Evolutionary conservation across 1,284 basidiomycete genomes (phyloP).

Genomic region (Schizophyllum amplum): DNA sequence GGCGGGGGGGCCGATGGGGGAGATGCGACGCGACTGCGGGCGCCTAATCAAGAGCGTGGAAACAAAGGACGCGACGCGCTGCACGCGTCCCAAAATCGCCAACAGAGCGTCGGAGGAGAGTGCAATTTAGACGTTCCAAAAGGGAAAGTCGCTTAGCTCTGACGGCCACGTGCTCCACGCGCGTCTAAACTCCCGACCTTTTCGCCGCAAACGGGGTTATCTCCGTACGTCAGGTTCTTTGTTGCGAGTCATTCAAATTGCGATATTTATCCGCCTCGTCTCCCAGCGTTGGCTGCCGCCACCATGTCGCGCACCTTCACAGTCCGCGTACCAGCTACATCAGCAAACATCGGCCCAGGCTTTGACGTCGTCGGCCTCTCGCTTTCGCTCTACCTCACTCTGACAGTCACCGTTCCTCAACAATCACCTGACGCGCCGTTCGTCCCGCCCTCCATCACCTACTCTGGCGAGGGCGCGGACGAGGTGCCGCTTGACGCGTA

Average conservation of each 20-base stretch:
- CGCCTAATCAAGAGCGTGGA: not conserved
- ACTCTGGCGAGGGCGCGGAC: constrained; percentile 83
- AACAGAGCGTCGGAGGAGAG: not conserved
- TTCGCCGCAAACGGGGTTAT: not conserved
- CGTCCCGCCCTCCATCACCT: constrained; percentile 59
- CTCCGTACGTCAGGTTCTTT: not conserved
- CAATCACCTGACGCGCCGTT: constrained; percentile 23
- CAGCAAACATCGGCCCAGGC: constrained; percentile 97
- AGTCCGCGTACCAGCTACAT: constrained; percentile 90
- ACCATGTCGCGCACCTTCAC: constrained; percentile 30
- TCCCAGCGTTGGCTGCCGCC: not conserved
- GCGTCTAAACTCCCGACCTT: not conserved
- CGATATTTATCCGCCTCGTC: no score
- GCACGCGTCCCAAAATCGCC: not conserved
- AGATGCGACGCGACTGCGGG: not conserved
- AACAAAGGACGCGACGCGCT: not conserved
- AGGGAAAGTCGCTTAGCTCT: not conserved
- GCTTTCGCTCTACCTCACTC: constrained; percentile 79
- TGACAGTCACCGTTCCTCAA: constrained; percentile 54
- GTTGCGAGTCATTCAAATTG: not conserved
- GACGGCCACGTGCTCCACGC: not conserved
- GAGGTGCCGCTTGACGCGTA: constrained; percentile 94
- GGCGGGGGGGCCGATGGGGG: constrained; percentile 9
- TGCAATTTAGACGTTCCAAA: not conserved
- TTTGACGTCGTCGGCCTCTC: constrained; percentile 99